Conservation (phyloP, 257 asterid species). For the Primulina tabacum region DNA sequence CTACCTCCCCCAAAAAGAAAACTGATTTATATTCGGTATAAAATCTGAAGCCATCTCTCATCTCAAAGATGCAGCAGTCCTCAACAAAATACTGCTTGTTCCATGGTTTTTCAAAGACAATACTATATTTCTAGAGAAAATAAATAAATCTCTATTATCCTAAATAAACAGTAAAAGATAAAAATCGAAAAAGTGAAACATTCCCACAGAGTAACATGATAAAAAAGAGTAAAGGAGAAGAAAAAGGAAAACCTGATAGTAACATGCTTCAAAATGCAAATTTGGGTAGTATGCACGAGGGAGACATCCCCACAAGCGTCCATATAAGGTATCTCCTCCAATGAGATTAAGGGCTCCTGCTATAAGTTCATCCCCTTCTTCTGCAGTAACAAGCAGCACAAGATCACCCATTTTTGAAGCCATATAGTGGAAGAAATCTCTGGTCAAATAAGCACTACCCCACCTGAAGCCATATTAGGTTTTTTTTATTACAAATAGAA, state of each 20-base stretch:
- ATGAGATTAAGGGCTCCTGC: slow-evolving; percentile 94
- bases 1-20: neutral
- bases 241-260: slow-evolving; percentile 68
- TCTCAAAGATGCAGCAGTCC: neutral
- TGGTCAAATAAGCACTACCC: slow-evolving; percentile 91
- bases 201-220: neutral
- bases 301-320: slow-evolving; percentile 98
- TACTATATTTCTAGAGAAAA: neutral
- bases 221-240: neutral
- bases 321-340: slow-evolving; percentile 86
- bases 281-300: slow-evolving; percentile 80
- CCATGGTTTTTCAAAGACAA: neutral
- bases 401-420: slow-evolving; percentile 86
- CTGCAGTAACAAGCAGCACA: slow-evolving; percentile 80
- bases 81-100: neutral
- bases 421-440: slow-evolving; percentile 91
- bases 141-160: neutral
- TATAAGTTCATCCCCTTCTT: slow-evolving; percentile 74
- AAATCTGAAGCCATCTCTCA: neutral
- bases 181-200: neutral
- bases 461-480: slow-evolving; percentile 54
- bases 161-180: slow-evolving; percentile 3
- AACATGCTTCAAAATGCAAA: slow-evolving; percentile 96
- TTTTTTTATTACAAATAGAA: slow-evolving; percentile 10
- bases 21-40: neutral